Percentiles rank a stretch among this genome's conserved stretches.
Conservation (phyloP, 768 basidiomycete genomes). For the Asterophora lycoperdoides region DNA sequence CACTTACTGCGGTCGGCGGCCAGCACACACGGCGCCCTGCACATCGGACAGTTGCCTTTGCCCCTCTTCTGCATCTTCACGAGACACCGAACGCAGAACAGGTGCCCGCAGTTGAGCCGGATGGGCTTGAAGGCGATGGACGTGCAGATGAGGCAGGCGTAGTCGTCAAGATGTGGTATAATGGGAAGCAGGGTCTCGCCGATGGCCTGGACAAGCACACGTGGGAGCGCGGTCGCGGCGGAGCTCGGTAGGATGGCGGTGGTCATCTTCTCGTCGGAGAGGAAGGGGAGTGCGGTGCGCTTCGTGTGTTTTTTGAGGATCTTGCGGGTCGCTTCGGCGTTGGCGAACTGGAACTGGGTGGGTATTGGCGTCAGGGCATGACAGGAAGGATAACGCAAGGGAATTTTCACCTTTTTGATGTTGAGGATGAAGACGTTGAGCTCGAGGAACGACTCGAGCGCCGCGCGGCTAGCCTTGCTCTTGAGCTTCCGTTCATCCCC, state of each 20-base stretch:
- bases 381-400: not conserved
- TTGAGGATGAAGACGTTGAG: constrained; percentile 78
- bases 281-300: constrained; percentile 75
- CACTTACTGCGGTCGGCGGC: constrained; percentile 70
- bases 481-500: constrained; percentile 52
- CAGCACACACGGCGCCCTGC: constrained; percentile 73
- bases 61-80: constrained; percentile 89
- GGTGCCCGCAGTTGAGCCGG: constrained; percentile 72
- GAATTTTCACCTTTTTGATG: constrained; percentile 63
- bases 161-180: constrained; percentile 78
- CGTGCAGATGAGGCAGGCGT: constrained; percentile 84
- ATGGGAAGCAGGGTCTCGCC: constrained; percentile 79
- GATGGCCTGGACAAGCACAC: constrained; percentile 70
- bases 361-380: too few relatives aligned
- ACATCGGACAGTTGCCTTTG: constrained; percentile 77
- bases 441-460: constrained; percentile 66
- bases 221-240: constrained; percentile 23
- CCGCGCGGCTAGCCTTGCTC: constrained; percentile 50
- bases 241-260: constrained; percentile 14
- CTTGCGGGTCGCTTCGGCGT: constrained; percentile 86
- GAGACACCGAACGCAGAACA: constrained; percentile 75
- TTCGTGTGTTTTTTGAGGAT: constrained; percentile 94
- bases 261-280: constrained; percentile 25
- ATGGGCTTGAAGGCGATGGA: constrained; percentile 92
- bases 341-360: constrained; percentile 71